Evolutionary conservation across 805 yeast genomes (phyloP).

Genomic region (Cyberlindnera veronae): DNA sequence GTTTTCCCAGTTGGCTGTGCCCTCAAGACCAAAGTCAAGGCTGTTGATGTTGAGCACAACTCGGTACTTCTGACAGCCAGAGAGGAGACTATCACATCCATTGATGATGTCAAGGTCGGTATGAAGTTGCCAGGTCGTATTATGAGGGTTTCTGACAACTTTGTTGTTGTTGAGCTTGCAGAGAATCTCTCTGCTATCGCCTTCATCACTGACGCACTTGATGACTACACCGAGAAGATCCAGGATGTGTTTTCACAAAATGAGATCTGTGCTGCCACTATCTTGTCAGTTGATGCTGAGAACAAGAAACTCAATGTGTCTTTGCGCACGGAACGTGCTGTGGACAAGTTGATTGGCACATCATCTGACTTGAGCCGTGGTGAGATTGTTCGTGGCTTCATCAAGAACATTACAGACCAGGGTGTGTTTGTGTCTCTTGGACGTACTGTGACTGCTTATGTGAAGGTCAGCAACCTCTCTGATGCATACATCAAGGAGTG

Average conservation of each 20-base stretch:
- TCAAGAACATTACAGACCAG: constrained; percentile 66
- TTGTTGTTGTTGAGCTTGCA: constrained; percentile 69
- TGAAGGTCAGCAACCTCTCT: constrained; percentile 74
- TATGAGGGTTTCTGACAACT: constrained; percentile 52
- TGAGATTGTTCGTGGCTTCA: constrained; percentile 75
- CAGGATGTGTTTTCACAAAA: constrained; percentile 47
- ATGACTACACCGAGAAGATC: constrained; percentile 56
- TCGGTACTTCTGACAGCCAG: constrained; percentile 49
- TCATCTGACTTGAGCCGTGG: constrained; percentile 60
- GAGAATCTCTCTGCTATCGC: constrained; percentile 58
- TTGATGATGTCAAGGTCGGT: constrained; percentile 53
- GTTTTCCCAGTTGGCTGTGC: constrained; percentile 72
- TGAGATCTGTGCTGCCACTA: constrained; percentile 55
- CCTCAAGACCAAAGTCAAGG: constrained; percentile 51
- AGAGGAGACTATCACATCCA: constrained; percentile 35
- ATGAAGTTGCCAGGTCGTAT: constrained; percentile 59
- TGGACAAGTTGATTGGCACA: constrained; percentile 47
- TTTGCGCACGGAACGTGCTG: constrained; percentile 50
- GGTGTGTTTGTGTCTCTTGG: constrained; percentile 81
- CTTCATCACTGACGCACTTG: constrained; percentile 72
- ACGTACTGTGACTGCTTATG: constrained; percentile 68
- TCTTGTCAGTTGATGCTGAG: constrained; percentile 34
- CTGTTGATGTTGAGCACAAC: constrained; percentile 51
- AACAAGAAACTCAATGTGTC: constrained; percentile 59
- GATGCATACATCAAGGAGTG: constrained; percentile 83